phyloP scores from a whole-genome alignment of 805 yeast species.

The Kodamaea hsintzibuensis region DNA sequence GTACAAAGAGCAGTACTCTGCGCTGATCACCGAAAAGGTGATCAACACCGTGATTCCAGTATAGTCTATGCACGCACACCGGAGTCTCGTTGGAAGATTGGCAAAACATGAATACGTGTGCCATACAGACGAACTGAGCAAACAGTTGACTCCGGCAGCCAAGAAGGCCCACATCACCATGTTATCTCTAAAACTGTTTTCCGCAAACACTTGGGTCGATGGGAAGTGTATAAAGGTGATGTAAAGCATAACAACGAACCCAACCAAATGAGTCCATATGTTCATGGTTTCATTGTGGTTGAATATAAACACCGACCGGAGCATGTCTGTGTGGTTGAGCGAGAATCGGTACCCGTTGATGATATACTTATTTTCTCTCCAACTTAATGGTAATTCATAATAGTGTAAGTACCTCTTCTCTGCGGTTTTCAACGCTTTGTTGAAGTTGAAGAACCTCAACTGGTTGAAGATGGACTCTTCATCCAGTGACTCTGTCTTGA shows the following conservation, averaged over 20 bases:
- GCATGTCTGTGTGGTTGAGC: constrained; percentile 57
- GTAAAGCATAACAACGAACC: constrained; percentile 59
- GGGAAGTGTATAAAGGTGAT: constrained; percentile 67
- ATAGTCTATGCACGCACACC: constrained; percentile 92
- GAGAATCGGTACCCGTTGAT: constrained; percentile 84
- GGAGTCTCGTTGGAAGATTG: constrained; percentile 57
- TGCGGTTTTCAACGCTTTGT: constrained; percentile 51
- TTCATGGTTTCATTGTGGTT: constrained; percentile 88
- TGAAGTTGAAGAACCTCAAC: constrained; percentile 40
- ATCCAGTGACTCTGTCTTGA: constrained; percentile 27
- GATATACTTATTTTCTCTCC: constrained; percentile 91
- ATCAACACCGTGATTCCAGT: constrained; percentile 90
- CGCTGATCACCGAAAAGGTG: constrained; percentile 83
- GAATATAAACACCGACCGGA: constrained; percentile 55
- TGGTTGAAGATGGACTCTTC: constrained; percentile 31
- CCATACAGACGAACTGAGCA: constrained; percentile 81
- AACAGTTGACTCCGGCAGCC: constrained; percentile 72
- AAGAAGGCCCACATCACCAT: constrained; percentile 64
- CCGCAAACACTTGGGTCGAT: constrained; percentile 46
- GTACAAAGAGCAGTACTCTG: constrained; percentile 78
- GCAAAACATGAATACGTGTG: constrained; percentile 88
- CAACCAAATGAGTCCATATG: constrained; percentile 89
- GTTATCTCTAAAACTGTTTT: constrained; percentile 45
- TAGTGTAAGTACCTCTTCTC: constrained; percentile 69
- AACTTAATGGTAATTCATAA: constrained; percentile 85